Evolutionary conservation across 352 stramenopile species (phyloP).

Genomic region (Phytophthora pisi): DNA sequence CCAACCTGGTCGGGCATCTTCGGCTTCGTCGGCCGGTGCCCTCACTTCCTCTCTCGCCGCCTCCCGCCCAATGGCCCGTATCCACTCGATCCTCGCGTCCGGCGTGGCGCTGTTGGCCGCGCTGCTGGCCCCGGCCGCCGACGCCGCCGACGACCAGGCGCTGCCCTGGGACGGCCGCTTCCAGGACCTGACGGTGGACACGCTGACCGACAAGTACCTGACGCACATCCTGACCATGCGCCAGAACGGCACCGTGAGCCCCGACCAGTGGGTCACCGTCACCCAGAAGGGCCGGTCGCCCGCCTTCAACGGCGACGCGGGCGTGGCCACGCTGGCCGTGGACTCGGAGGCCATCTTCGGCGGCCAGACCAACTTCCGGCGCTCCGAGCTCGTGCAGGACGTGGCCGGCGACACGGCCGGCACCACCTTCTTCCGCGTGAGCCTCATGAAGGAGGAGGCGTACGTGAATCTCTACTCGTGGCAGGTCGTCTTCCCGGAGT

Average conservation of each 20-base stretch:
- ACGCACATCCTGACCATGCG: slow-evolving; percentile 73
- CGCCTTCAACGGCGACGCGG: slow-evolving; percentile 66
- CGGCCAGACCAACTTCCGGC: slow-evolving; percentile 64
- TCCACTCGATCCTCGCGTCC: slow-evolving; percentile 30
- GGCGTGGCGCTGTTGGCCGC: slow-evolving; percentile 26
- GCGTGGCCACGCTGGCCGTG: slow-evolving; percentile 62
- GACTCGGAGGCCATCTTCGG: slow-evolving; percentile 64
- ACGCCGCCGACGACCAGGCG: slow-evolving; percentile 37
- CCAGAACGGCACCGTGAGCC: slow-evolving; percentile 45
- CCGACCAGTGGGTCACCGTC: slow-evolving; percentile 58
- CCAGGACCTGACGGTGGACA: slow-evolving; percentile 56
- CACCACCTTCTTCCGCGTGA: slow-evolving; percentile 70
- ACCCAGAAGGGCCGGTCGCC: slow-evolving; percentile 47
- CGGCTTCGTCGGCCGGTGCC: background rate
- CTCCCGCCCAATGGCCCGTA: slow-evolving; percentile 17
- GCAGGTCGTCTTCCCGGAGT: slow-evolving; percentile 70
- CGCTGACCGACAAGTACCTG: slow-evolving; percentile 62
- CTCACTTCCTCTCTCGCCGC: background rate
- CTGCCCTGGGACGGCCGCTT: slow-evolving; percentile 68
- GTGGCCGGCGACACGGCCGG: slow-evolving; percentile 40
- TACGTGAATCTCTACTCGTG: slow-evolving; percentile 54
- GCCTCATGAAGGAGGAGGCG: slow-evolving; percentile 52
- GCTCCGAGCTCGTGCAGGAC: slow-evolving; percentile 72
- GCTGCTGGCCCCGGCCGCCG: slow-evolving; percentile 18
- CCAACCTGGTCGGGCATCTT: slow-evolving; percentile 14